Evolutionary conservation across 768 basidiomycete species (phyloP), one percentile per base, ranked within the genome.

Genomic region (Mycena metata): DNA sequence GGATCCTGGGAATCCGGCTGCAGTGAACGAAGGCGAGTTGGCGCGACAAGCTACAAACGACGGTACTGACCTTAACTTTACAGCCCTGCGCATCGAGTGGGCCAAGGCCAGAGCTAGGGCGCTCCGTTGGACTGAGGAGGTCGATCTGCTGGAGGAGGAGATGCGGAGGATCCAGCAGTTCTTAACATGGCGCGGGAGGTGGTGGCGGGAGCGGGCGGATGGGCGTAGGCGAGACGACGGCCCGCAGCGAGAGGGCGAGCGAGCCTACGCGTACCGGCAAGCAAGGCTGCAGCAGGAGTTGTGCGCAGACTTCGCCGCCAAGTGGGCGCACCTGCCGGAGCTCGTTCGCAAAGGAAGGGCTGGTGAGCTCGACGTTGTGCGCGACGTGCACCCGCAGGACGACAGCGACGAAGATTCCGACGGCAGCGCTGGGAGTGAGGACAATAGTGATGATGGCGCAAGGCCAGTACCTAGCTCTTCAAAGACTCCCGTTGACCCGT

Each of bases 91-190:
- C 15, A 67, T 74, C 26, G 59, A 72, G 39, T 69, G 68, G 69
- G 67, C 65, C 6, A 30, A 30, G 30, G 30, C 30, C 12, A 51
- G 52, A 5, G 73, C 75, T 7, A 47, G 70, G n/a, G 67, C 63
- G 0, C 39, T 56, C 11, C 65, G 66, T 41, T 74, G 74, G 73
- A 13, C 15, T 0, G 77, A 77, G 24, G 76, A 78, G 59, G 71
- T 77, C 13, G 57, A 57, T 2, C 59, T 77, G 1, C 60, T 78
- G 13, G 30, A 54, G n/a, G 75, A 77, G 59, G 76, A 77, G 58
- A 78, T 77, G 76, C 55, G 71, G 4, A 46, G 71, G 0, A 52
- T 67, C 0, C 13, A 60, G 42, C 41, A n/a, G n/a, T 76, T 71
- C 36, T 42, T 76, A 1, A 2, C 51, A 16, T 69, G 70, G 69